Evolutionary conservation across 495 filamentous ascomycete genomes (phyloP), one percentile per base, ranked within the genome.

Genomic region (Daldinia loculata): DNA sequence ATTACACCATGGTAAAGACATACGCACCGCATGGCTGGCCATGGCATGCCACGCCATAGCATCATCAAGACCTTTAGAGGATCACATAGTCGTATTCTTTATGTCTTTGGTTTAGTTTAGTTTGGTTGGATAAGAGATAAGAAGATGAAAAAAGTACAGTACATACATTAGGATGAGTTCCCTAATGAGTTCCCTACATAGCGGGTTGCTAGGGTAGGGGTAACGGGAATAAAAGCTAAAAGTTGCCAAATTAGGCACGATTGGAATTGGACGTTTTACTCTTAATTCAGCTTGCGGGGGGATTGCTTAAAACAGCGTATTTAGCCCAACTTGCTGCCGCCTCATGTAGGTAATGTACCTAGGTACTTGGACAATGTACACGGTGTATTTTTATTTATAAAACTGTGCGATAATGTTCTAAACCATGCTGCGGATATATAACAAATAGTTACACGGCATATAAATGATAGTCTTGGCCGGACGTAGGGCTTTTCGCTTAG

Each of bases 251-350:
- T 66, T 41, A 30, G 62, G 56, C 27, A 41, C 64, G 27, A 30
- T 51, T 27, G 48, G 48, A 27, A 30, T 51, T 27, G 48, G 48
- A 27, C 17, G 24, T 11, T 51, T 51, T 51, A 51, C 22, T 17
- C 39, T 17, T 17, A 41, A 17, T 41, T 41, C 39, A 41, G 39
- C 39, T 17, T 17, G 39, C 39, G 39, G 39, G 39, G 39, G 15
- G 39, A 51, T 55, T 63, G 55, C 58, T 58, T 32, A 51, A 58
- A 56, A 22, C 34, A 29, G 52, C 36, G n/a, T 51, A 72, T 60
- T 71, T 72, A 72, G 63, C 63, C 69, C 69, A 64, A 64, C 24
- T 56, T 60, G 64, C 34, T 66, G 63, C 63, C 64, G 69, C 69
- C 69, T 59, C 67, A 72, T 51, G 5, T 24, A 8, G 1, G 6